These are phyloP conservation scores for Saposhnikovia divaricata DNA, from an alignment of 129 eudicot species.

Conservation along the genomic window DNA sequence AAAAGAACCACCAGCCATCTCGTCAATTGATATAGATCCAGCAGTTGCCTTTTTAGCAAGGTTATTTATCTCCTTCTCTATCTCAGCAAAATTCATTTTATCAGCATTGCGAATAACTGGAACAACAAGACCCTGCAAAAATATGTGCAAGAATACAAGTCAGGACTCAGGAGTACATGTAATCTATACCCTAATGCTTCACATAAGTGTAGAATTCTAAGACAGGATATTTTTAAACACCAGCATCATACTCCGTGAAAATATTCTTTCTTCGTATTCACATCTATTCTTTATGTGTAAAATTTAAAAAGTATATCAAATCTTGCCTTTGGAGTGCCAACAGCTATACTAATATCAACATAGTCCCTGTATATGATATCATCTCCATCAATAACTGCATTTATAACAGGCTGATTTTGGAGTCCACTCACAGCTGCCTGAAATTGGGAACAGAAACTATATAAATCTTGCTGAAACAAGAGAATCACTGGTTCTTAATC, in stretches of 20 bases:
- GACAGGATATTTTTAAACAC: not conserved
- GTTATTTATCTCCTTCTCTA: conserved; percentile 73
- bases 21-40: conserved; percentile 87
- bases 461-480: not conserved
- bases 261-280: not conserved
- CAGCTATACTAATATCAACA: conserved; percentile 90
- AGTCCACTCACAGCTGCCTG: conserved; percentile 96
- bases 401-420: conserved; percentile 75
- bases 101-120: conserved; percentile 72
- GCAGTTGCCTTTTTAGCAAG: conserved; percentile 85
- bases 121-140: conserved; percentile 66
- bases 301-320: conserved; percentile 1
- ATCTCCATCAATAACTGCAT: conserved; percentile 97
- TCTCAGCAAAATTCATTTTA: conserved; percentile 68
- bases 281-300: not conserved
- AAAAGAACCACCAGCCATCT: conserved; percentile 95
- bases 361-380: conserved; percentile 92
- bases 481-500: not conserved
- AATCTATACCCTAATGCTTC: not conserved
- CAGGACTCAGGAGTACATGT: not conserved
- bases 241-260: not conserved
- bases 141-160: not conserved
- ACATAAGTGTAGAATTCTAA: not conserved
- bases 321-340: conserved; percentile 87
- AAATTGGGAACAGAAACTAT: conserved; percentile 9